Evolutionary conservation across 352 stramenopile genomes (phyloP), one percentile per base, ranked within the genome.

Genomic region (Phytophthora kernoviae): DNA sequence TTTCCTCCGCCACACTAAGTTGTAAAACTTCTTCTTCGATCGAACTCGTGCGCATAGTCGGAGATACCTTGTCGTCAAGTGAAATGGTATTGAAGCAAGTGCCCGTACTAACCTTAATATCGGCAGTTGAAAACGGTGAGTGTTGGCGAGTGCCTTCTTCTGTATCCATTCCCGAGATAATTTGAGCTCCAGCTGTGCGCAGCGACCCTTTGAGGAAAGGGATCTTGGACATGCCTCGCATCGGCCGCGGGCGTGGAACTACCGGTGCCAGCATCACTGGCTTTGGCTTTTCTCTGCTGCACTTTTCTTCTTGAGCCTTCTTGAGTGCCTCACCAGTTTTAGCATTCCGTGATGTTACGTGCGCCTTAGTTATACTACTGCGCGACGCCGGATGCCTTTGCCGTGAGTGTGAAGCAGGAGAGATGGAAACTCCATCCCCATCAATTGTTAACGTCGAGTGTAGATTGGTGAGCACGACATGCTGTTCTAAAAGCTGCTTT

Each of bases 401-500:
- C 26, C 36, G 58, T 36, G 51, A 36, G 12, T 2, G 20, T 37
- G 30, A 20, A 37, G 26, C 5, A 41, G 33, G 3, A 24, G 17
- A 6, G 4, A 41, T 47, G n/a, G 33, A n/a, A 2, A 8, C 33
- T 52, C 1, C 12, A 45, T 49, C 27, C 24, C 20, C 30, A 26
- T 60, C 42, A 27, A 44, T n/a, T 27, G 43, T 10, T 40, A 58
- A n/a, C 18, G 54, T 47, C 0, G 42, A 57, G 26, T 47, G 64
- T n/a, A 87, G 43, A 42, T 60, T 79, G 30, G 57, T 53, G 20
- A 87, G 65, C 7, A 84, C 73, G 0, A 63, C 61, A 22, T 82
- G 61, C 49, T 87, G 78, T n/a, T 80, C 66, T 2, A 52, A 39
- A 9, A 87, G 41, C 26, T 84, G 78, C 51, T 53, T 60, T 84